Evolutionary conservation across 345 rosid species (phyloP).

Genomic region (Hibiscus trionum): DNA sequence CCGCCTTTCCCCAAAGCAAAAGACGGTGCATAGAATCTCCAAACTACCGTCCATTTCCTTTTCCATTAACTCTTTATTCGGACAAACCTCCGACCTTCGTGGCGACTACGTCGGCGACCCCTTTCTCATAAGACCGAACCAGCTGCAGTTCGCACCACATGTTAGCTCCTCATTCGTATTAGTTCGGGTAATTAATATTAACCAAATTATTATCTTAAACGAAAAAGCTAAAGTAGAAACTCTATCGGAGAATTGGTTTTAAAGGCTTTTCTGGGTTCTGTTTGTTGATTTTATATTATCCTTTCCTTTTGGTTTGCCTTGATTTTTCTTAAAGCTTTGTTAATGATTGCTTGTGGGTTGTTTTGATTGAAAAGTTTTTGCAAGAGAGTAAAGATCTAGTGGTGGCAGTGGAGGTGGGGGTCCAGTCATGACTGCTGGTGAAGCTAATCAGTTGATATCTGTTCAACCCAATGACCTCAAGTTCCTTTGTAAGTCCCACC

Average conservation of each 20-base stretch:
- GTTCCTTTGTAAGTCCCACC: conserved; percentile 50
- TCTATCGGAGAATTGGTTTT: background rate
- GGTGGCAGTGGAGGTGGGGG: conserved; percentile 9
- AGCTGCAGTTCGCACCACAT: background rate
- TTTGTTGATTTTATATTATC: conserved; percentile 6
- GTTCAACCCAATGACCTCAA: conserved; percentile 94
- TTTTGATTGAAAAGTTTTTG: conserved; percentile 1
- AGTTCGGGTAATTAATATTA: background rate
- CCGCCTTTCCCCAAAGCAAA: background rate
- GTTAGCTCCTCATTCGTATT: background rate
- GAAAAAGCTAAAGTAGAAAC: background rate
- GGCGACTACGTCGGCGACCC: background rate
- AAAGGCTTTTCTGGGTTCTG: background rate
- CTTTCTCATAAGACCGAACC: background rate
- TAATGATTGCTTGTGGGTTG: conserved; percentile 4
- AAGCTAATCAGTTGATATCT: conserved; percentile 63
- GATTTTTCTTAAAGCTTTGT: too few species aligned
- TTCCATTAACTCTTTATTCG: background rate
- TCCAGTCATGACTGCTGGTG: conserved; percentile 49
- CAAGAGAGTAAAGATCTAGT: conserved; percentile 15
- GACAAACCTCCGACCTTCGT: background rate
- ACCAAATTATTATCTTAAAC: background rate
- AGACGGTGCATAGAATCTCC: background rate
- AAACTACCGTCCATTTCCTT: background rate
- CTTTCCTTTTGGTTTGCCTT: background rate